Percentiles rank a stretch among this genome's conserved stretches.
These are phyloP conservation scores for Dentipellis sp. DNA, from an alignment of 768 basidiomycete species.

Conservation along the genomic window DNA sequence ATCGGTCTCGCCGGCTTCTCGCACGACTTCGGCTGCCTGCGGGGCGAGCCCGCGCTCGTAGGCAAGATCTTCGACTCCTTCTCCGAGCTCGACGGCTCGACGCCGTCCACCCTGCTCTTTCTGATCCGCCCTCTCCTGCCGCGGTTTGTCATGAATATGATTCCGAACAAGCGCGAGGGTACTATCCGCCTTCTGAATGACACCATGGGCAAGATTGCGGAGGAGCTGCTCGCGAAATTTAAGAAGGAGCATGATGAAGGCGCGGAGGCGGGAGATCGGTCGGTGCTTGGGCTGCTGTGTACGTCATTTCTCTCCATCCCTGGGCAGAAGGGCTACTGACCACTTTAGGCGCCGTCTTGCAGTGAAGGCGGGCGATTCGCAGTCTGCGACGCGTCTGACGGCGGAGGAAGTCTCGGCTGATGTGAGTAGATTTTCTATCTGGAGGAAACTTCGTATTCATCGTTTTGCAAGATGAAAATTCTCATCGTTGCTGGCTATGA, in stretches of 20 bases:
- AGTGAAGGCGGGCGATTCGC: background rate
- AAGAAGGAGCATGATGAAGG: constrained; percentile 24
- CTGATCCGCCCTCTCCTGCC: constrained; percentile 15
- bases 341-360: background rate
- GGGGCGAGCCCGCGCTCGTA: constrained; percentile 31
- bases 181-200: constrained; percentile 19
- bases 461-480: background rate
- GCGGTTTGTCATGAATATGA: constrained; percentile 19
- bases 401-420: background rate
- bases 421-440: background rate
- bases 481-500: background rate
- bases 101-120: background rate
- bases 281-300: background rate
- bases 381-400: background rate
- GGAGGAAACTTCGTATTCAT: background rate
- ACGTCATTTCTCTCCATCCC: background rate
- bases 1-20: constrained; percentile 54
- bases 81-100: background rate
- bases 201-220: constrained; percentile 25
- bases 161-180: constrained; percentile 23
- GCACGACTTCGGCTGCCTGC: constrained; percentile 44
- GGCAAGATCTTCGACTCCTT: background rate
- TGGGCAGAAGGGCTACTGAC: background rate
- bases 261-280: constrained; percentile 17
- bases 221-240: constrained; percentile 22